Conservation (phyloP, 441 rosid species). For the Jatropha podagrica region DNA sequence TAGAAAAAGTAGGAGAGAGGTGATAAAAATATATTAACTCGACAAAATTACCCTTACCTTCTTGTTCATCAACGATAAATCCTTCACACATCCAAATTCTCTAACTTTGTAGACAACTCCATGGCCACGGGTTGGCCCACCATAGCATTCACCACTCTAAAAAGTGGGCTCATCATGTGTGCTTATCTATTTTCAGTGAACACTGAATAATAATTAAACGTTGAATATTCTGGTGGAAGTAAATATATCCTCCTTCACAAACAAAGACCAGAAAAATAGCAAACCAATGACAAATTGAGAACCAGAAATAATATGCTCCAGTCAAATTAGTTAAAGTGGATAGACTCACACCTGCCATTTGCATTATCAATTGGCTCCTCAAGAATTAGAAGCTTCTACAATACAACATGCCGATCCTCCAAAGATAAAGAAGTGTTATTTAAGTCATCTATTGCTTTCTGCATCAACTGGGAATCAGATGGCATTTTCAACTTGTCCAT, state of each 20-base stretch:
- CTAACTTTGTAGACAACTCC: too few species aligned
- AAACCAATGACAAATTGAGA: not conserved
- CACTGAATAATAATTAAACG: not conserved
- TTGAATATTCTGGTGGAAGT: not conserved
- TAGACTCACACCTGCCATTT: conserved; percentile 47
- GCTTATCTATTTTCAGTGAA: too few species aligned
- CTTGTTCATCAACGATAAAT: too few species aligned
- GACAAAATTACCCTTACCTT: too few species aligned
- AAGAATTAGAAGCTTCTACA: conserved; percentile 75
- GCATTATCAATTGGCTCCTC: conserved; percentile 96
- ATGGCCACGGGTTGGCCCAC: too few species aligned
- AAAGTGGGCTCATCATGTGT: too few species aligned
- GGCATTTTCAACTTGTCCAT: conserved; percentile 78
- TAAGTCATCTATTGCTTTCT: conserved; percentile 67
- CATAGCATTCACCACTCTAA: too few species aligned
- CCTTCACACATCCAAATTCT: too few species aligned
- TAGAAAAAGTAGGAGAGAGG: too few species aligned
- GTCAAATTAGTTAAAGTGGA: not conserved
- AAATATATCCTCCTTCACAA: not conserved
- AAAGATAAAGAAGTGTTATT: conserved; percentile 65
- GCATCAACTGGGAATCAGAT: conserved; percentile 79
- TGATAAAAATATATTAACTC: too few species aligned
- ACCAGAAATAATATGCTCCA: not conserved
- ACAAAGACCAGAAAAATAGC: not conserved
- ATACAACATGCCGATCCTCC: conserved; percentile 72